These are phyloP conservation scores for Aspergillus leporis DNA, from an alignment of 495 filamentous ascomycete genomes.

Conservation along the genomic window DNA sequence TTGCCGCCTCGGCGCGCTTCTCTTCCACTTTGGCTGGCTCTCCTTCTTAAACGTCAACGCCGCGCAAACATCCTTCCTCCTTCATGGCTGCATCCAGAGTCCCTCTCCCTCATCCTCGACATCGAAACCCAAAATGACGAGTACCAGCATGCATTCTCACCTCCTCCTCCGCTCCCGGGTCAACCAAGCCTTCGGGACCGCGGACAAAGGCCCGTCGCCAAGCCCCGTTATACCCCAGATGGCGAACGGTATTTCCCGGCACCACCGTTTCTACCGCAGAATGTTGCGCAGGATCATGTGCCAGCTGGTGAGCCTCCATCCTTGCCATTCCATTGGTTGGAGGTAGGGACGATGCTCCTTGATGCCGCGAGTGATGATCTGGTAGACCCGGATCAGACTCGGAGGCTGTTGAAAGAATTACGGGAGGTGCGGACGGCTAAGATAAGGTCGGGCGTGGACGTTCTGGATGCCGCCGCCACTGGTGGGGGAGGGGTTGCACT, in stretches of 20 bases:
- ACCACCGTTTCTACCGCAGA: slow-evolving; percentile 46
- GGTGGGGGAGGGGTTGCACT: slow-evolving; percentile 70
- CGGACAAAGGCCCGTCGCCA: slow-evolving; percentile 29
- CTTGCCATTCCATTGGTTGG: slow-evolving; percentile 93
- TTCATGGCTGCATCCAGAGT: slow-evolving; percentile 75
- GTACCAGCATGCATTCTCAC: slow-evolving; percentile 66
- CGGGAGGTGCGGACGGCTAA: slow-evolving; percentile 88
- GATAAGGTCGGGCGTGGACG: slow-evolving; percentile 71
- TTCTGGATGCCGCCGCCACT: slow-evolving; percentile 61
- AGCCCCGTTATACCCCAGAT: slow-evolving; percentile 42
- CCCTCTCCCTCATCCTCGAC: slow-evolving; percentile 73
- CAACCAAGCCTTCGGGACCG: slow-evolving; percentile 35
- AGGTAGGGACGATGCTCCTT: slow-evolving; percentile 81
- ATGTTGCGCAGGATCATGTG: slow-evolving; percentile 32
- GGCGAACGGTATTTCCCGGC: slow-evolving; percentile 42
- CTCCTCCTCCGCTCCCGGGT: slow-evolving; percentile 64
- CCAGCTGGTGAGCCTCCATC: slow-evolving; percentile 46
- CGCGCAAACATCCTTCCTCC: slow-evolving; percentile 93
- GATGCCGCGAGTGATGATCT: slow-evolving; percentile 85
- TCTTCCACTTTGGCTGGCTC: slow-evolving; percentile 93
- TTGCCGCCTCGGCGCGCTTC: slow-evolving; percentile 77
- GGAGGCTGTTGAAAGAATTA: slow-evolving; percentile 76
- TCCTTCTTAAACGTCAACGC: slow-evolving; percentile 92
- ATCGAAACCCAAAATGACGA: slow-evolving; percentile 68
- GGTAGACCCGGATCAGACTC: slow-evolving; percentile 68